A percentile compares a stretch with the other conserved stretches of the same genome.
phyloP scores from a whole-genome alignment of 2,329 filamentous ascomycete species.

The Epichloe typhina region DNA sequence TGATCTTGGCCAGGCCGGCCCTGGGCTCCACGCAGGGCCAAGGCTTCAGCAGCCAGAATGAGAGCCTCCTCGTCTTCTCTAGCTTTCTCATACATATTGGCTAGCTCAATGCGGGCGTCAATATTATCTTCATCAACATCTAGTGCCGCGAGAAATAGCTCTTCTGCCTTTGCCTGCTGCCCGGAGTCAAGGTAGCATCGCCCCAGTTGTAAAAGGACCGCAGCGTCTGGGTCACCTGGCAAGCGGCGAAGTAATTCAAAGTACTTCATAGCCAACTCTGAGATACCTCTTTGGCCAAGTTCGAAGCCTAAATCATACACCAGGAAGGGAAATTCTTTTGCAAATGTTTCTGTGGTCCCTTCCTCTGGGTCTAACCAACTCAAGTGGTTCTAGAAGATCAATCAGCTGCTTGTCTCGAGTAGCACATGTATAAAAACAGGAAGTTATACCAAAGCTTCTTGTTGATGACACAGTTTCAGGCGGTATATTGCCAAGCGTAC shows the following conservation, averaged over 20 bases:
- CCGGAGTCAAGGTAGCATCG: conserved; percentile 55
- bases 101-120: conserved; percentile 65
- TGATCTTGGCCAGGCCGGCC: conserved; percentile 10
- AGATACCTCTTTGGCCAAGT: conserved; percentile 20
- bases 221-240: conserved; percentile 35
- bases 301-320: conserved; percentile 52
- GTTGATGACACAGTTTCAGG: conserved; percentile 51
- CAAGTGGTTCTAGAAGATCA: conserved; percentile 43
- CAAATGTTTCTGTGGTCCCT: conserved; percentile 25
- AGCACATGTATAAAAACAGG: background rate
- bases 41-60: conserved; percentile 61
- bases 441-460: conserved; percentile 59
- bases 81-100: conserved; percentile 69
- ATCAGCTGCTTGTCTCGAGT: background rate
- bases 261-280: conserved; percentile 35
- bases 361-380: conserved; percentile 56
- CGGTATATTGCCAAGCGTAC: conserved; percentile 75
- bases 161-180: conserved; percentile 56
- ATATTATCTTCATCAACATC: conserved; percentile 59
- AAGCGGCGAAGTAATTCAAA: conserved; percentile 40
- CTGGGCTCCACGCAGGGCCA: conserved; percentile 44
- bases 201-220: conserved; percentile 42
- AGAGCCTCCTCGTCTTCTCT: conserved; percentile 65
- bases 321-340: conserved; percentile 64
- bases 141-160: conserved; percentile 62